Percentiles rank a stretch among this genome's conserved stretches.
These are phyloP conservation scores for Fusarium globosum DNA, from an alignment of 2,329 filamentous ascomycete genomes.

Conservation along the genomic window DNA sequence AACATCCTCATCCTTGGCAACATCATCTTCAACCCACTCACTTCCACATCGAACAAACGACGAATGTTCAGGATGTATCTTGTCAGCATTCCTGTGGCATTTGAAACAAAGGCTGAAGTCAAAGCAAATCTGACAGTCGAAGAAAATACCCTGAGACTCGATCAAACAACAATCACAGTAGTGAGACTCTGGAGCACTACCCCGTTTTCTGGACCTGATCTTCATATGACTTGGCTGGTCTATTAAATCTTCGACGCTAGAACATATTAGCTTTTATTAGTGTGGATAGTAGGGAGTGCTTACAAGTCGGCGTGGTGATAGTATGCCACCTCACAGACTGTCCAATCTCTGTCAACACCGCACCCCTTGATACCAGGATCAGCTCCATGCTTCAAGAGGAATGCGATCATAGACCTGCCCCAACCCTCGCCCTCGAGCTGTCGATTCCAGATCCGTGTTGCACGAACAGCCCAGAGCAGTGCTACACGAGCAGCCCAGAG, in stretches of 20 bases:
- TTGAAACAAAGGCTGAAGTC: neutral
- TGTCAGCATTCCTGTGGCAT: fast-evolving
- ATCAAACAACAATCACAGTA: neutral
- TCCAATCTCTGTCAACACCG: neutral
- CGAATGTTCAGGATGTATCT: neutral
- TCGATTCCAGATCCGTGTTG: neutral
- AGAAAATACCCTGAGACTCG: neutral
- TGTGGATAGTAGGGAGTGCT: fast-evolving
- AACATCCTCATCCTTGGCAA: neutral
- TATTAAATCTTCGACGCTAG: neutral
- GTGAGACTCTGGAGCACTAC: fast-evolving
- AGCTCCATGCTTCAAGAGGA: neutral
- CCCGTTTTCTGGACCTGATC: neutral
- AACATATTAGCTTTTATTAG: fast-evolving
- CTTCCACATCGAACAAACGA: neutral
- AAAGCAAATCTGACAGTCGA: neutral
- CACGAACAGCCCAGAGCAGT: slow-evolving; percentile 5
- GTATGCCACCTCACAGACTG: neutral
- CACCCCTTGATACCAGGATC: neutral
- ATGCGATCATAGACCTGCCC: fast-evolving
- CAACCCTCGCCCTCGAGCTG: fast-evolving
- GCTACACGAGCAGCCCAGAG: slow-evolving; percentile 3
- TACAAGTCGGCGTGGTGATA: neutral
- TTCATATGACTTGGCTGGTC: neutral
- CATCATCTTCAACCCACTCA: neutral